Percentiles rank a stretch among this genome's conserved stretches.
Conservation (phyloP, 495 filamentous ascomycete genomes). For the Daldinia childiae region DNA sequence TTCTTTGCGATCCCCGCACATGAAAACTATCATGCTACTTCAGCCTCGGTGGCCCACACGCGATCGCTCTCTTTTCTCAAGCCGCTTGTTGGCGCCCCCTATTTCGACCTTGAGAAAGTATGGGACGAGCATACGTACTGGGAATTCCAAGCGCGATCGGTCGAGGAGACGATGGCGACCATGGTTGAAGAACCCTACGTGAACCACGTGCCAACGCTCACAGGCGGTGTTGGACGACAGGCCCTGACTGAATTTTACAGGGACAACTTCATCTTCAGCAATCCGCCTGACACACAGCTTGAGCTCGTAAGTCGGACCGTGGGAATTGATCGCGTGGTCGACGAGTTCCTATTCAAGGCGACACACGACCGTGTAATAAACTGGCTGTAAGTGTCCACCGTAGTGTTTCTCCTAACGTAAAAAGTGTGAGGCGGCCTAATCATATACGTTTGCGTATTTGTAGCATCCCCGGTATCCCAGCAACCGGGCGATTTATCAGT, state of each 20-base stretch:
- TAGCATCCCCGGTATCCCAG: conserved; percentile 69
- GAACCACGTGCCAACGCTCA: conserved; percentile 64
- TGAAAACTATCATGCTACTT: conserved; percentile 47
- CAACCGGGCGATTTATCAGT: conserved; percentile 73
- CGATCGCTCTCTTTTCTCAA: conserved; percentile 62
- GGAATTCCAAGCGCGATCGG: conserved; percentile 64
- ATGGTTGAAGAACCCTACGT: conserved; percentile 70
- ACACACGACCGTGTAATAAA: conserved; percentile 76
- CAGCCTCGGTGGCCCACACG: conserved; percentile 61
- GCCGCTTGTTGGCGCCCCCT: conserved; percentile 59
- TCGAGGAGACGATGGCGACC: conserved; percentile 65
- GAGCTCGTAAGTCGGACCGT: conserved; percentile 77
- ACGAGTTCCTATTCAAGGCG: conserved; percentile 69
- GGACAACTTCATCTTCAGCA: conserved; percentile 64
- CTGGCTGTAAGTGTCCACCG: conserved; percentile 68
- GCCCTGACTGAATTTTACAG: conserved; percentile 77
- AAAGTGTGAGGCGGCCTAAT: neutral
- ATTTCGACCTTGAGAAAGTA: conserved; percentile 67
- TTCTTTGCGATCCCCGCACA: conserved; percentile 57
- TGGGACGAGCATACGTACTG: conserved; percentile 68
- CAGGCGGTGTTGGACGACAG: conserved; percentile 69
- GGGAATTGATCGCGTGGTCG: conserved; percentile 64
- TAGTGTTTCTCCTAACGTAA: neutral
- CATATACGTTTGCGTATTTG: neutral
- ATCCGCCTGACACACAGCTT: conserved; percentile 72